A percentile compares a stretch with the other conserved stretches of the same genome.
These are phyloP conservation scores for Porphyrellus cyaneotinctus DNA, from an alignment of 768 basidiomycete genomes.

Conservation along the genomic window DNA sequence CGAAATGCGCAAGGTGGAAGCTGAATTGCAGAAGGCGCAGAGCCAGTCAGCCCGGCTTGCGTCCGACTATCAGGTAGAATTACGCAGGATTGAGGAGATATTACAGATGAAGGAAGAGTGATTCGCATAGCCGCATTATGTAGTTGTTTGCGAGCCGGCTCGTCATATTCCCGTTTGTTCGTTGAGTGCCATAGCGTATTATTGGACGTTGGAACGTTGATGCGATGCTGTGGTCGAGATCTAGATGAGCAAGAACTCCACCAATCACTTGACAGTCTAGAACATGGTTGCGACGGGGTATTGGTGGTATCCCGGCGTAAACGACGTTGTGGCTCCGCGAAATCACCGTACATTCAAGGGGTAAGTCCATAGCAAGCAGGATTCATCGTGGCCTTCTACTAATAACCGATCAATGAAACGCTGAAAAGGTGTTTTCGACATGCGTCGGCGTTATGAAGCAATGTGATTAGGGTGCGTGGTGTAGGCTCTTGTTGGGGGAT, in stretches of 20 bases:
- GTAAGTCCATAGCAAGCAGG: conserved; percentile 14
- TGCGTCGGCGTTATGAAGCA: conserved; percentile 6
- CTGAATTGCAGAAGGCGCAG: conserved; percentile 27
- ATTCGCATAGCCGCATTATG: conserved; percentile 18
- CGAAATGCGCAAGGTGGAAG: conserved; percentile 34
- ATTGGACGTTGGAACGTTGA: conserved; percentile 2
- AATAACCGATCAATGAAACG: conserved; percentile 27
- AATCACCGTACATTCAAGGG: conserved; percentile 19
- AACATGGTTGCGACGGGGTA: conserved; percentile 1
- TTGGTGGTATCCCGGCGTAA: neutral
- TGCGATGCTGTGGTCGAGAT: conserved; percentile 8
- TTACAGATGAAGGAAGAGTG: conserved; percentile 30
- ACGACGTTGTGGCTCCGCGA: conserved; percentile 7
- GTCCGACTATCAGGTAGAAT: conserved; percentile 32
- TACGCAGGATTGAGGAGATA: conserved; percentile 33
- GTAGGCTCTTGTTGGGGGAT: conserved; percentile 6
- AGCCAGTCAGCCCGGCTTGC: conserved; percentile 29
- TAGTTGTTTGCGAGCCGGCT: conserved; percentile 23
- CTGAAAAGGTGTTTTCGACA: conserved; percentile 20
- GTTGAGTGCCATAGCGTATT: conserved; percentile 6
- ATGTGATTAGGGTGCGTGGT: conserved; percentile 16
- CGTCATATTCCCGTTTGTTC: conserved; percentile 3
- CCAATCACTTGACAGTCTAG: conserved; percentile 5
- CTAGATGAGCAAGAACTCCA: conserved; percentile 11
- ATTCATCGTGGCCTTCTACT: conserved; percentile 23